A percentile compares a stretch with the other conserved stretches of the same genome.
These are phyloP conservation scores for Eucalyptus shirleyi DNA, from an alignment of 345 rosid genomes.

Conservation along the genomic window DNA sequence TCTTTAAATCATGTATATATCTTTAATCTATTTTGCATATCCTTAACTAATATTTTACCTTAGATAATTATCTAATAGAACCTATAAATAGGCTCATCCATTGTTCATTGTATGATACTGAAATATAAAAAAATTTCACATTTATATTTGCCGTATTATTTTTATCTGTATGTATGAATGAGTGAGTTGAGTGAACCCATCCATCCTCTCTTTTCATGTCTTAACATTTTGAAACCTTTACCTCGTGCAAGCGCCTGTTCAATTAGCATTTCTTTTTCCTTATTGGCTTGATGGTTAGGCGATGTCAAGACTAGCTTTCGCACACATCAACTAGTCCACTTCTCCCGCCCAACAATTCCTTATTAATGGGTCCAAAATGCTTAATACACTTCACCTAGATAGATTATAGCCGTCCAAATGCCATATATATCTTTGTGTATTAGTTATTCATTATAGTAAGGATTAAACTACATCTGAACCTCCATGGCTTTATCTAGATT, in stretches of 20 bases:
- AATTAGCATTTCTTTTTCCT: not conserved
- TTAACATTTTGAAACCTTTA: not conserved
- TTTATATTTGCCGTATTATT: no score
- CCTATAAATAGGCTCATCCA: no score
- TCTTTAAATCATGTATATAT: no score
- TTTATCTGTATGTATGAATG: not conserved
- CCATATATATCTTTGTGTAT: not conserved
- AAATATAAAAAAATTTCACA: not conserved
- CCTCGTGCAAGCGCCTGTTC: not conserved
- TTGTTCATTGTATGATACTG: not conserved
- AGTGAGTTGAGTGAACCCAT: not conserved
- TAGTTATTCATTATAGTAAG: not conserved
- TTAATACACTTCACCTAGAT: not conserved
- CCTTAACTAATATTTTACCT: no score
- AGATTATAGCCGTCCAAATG: not conserved
- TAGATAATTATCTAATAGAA: no score
- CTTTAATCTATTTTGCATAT: no score
- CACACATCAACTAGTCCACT: not conserved
- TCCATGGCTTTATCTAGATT: not conserved
- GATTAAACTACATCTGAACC: not conserved
- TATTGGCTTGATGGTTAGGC: not conserved
- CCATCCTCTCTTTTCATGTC: not conserved
- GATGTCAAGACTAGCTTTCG: not conserved
- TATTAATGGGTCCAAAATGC: not conserved
- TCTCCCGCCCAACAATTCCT: not conserved